Evolutionary conservation across 78 protist species (phyloP), one percentile per base, ranked within the genome.

Genomic region (Andalucia godoyi): DNA sequence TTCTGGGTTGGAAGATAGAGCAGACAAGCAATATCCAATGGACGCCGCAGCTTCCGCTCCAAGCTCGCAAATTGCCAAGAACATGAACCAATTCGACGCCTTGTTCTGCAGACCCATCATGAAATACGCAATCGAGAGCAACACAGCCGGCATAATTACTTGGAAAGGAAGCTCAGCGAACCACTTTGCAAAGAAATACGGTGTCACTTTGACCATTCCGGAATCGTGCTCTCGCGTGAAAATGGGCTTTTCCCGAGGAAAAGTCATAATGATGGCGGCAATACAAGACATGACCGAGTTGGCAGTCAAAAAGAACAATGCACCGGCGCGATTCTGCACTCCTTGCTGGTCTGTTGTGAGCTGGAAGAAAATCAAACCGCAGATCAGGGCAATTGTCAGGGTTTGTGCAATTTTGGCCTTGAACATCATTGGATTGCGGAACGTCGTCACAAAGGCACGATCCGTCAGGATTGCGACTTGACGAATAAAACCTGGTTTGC

Each of bases 171-270:
- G 7, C 30, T 65, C 74, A 21, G 60, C 21, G 41, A 77, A 10
- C 2, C 18, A 27, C 53, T 77, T 77, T n/a, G 74, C 36, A 5
- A 42, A 27, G 38, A 60, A 77, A 52, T 67, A 77, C 46, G 70
- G 58, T 15, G 40, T 5, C 12, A 51, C 27, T 43, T 21, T 37
- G 57, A 69, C 67, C 15, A 34, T 12, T 23, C 69, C 52, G 38
- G 52, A 5, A 18, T 27, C 32, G 8, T 58, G 60, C 37, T 77
- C 82, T 49, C 39, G 40, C 12, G 21, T 6, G 27, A 77, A 15
- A 4, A 77, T 27, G 33, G n/a, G 52, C 9, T 67, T 57, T 52
- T 76, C 73, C 12, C n/a, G 8, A 6, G 72, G 57, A 1, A 66
- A 65, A 25, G 21, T 32, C 45, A 21, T 17, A 25, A 76, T 33